A percentile compares a stretch with the other conserved stretches of the same genome.
Evolutionary conservation across 2,329 filamentous ascomycete species (phyloP).

Genomic region (Lasiodiplodia hormozganensis): DNA sequence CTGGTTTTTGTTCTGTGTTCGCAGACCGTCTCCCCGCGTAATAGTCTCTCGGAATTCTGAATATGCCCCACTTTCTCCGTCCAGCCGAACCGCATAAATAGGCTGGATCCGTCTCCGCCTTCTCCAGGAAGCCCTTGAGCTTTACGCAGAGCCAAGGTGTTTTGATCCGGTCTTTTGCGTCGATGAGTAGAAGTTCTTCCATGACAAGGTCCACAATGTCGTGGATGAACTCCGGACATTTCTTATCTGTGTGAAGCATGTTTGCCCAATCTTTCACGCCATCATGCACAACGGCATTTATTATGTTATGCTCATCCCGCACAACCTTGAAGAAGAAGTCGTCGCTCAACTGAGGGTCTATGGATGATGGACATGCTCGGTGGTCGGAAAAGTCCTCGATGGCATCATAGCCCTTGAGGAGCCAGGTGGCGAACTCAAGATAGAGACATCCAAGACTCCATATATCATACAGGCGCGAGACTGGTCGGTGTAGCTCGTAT

Average conservation of each 20-base stretch:
- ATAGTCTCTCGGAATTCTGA: no score
- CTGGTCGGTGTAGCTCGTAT: conserved; percentile 36
- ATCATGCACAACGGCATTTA: not conserved
- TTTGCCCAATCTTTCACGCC: not conserved
- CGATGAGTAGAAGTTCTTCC: not conserved
- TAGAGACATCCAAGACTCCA: conserved; percentile 43
- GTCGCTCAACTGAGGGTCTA: not conserved
- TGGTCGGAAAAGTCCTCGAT: conserved; percentile 28
- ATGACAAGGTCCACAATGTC: conserved; percentile 5
- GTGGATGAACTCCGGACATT: not conserved
- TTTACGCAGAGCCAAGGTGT: not conserved
- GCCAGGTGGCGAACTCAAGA: conserved; percentile 40
- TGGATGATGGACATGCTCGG: not conserved
- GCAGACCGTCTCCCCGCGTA: no score
- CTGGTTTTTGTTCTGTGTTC: no score
- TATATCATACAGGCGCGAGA: conserved; percentile 47
- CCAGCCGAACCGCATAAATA: not conserved
- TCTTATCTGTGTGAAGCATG: not conserved
- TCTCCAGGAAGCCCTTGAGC: not conserved
- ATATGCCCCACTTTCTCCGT: no score
- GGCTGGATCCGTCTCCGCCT: not conserved
- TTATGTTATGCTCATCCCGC: not conserved
- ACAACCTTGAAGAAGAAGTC: conserved; percentile 7
- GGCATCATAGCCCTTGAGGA: conserved; percentile 32
- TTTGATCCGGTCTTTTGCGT: not conserved